Conservation (phyloP, 768 basidiomycete genomes). For the Termitomyces sp. region DNA sequence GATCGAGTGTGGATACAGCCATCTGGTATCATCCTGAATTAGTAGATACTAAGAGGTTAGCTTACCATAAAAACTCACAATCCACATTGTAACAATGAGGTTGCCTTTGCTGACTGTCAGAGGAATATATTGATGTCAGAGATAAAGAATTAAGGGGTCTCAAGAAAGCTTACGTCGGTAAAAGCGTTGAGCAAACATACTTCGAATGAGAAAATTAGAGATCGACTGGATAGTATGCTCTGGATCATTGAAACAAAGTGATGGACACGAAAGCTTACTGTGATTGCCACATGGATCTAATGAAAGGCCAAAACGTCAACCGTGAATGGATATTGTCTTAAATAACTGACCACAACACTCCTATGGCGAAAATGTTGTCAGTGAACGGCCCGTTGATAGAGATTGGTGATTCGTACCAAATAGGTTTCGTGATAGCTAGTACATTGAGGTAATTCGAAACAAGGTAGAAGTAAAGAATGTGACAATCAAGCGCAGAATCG, state of each 20-base stretch:
- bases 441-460: constrained; percentile 50
- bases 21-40: constrained; percentile 17
- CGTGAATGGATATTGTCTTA: not conserved
- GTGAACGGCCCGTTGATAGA: not conserved
- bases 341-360: constrained; percentile 43
- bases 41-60: not conserved
- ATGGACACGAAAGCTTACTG: constrained; percentile 28
- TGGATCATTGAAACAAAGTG: not conserved
- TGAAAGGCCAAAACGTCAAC: not conserved
- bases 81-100: constrained; percentile 31
- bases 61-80: constrained; percentile 31
- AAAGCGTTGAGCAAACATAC: constrained; percentile 45
- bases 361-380: constrained; percentile 18
- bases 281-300: constrained; percentile 50
- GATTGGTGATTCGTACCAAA: constrained; percentile 36
- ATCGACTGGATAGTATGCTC: constrained; percentile 28
- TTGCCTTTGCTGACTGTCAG: constrained; percentile 40
- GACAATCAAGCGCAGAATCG: constrained; percentile 44
- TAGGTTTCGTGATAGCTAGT: constrained; percentile 31
- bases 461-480: constrained; percentile 54
- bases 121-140: not conserved
- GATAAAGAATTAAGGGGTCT: not conserved
- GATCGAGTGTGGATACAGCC: constrained; percentile 34
- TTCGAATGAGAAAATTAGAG: constrained; percentile 44
- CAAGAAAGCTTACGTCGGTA: constrained; percentile 36